Base-by-base conservation (phyloP, 2,329 filamentous ascomycete species). In the Mycocentrospora acerina region DNA sequence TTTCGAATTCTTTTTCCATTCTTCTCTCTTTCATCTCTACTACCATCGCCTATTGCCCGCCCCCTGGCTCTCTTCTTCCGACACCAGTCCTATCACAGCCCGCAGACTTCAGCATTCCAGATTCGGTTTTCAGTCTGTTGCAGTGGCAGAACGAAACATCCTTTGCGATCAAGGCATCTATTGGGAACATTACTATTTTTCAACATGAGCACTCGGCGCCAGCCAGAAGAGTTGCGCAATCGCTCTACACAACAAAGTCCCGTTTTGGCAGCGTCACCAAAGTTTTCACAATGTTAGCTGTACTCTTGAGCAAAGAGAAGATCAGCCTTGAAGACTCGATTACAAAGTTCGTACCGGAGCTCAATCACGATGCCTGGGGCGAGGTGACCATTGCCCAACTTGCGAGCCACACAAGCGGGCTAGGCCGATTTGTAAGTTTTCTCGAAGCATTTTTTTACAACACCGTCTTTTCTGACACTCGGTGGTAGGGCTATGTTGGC, bases 241-340 rank as follows among this genome's bases (percentile, higher is more conserved):
- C 48, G 8, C 38, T 52, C 3, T 36, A 42, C 13, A 44, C 54
- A 1, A 60, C 52, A 3, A 46, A 51, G 17, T 24, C 50, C 16
- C 54, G 59, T 0, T 40, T 61, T 17, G 59, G 46, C 1, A 60
- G 56, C 9, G 51, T 54, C 7, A 59, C 56, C 2, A 62, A 62
- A 27, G 18, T 51, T 10, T 59, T 60, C 29, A 59, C 57, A 4
- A 45, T 58, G 18, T 40, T 62, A 11, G 57, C 57, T 1, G 25
- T 60, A 2, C 29, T 57, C 18, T 33, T 59, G 4, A 49, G 48
- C 13, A 40, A 36, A 15, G 37, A 54, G n/a, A 41, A 37, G 16
- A 54, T 61, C 28, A 42, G 42, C 3, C 47, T 55, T 11, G 46
- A 55, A 10, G 56, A 60, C 25, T 36, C 51, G 1, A 60, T 62